Base-by-base conservation (phyloP, 2,329 filamentous ascomycete genomes). In the Fusarium equiseti region DNA sequence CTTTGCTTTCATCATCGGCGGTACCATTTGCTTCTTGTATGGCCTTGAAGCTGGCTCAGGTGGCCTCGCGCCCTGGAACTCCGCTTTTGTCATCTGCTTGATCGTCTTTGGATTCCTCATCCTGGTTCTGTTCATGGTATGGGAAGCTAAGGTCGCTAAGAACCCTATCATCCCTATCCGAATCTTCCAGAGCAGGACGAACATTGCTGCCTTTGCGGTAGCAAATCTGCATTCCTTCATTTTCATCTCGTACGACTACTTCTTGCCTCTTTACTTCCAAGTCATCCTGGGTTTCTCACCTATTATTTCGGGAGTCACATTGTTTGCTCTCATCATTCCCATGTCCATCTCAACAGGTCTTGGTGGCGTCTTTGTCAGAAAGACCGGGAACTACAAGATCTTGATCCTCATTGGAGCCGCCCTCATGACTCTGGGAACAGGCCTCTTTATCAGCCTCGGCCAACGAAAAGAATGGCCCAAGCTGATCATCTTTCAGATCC, bases 1-100 rank as follows among this genome's bases (percentile, higher is more conserved):
- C 32, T 86, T 83, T 59, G 20, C 84, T 2, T 78, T 86, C 29
- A 88, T 96, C 77, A 87, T 95, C 18, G 92, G 91, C 43, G 93
- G 91, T n/a, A 95, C 92, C 0, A 84, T 97, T 16, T 95, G 97
- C 92, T 85, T 97, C 66, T 88, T 97, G 2, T 89, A 97, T 45
- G 94, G 93, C 1, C 87, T 97, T 6, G 91, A 97, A 76, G 93
- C 94, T 63, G 94, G 94, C 45, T 73, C 72, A 11, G 94, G 93
- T 48, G 87, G 93, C 31, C 85, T 86, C 20, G 88, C 88, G 59
- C 90, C 94, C 2, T 97, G 93, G 94, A 81, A 81, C 52, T 94
- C 91, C 0, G 84, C 91, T 2, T 90, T 88, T 2, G 91, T 95
- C 24, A 86, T 97, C 73, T 94, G 92, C 75, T 84, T 97, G 20